Percentiles rank a stretch among this genome's conserved stretches.
These are phyloP conservation scores for Fragilariopsis cylindrus DNA, from an alignment of 108 stramenopile species.

Conservation along the genomic window DNA sequence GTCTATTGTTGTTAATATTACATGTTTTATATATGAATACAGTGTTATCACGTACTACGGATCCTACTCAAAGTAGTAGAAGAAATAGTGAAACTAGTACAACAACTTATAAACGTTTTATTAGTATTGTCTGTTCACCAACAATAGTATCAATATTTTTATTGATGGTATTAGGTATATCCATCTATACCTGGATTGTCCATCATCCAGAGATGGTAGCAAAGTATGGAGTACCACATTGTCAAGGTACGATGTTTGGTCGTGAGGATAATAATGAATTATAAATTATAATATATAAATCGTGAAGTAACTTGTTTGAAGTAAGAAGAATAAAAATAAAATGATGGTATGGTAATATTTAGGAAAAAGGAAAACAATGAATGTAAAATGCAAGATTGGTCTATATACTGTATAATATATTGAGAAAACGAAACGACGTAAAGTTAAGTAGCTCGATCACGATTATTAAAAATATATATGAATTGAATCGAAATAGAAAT, in stretches of 20 bases:
- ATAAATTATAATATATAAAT: too few species aligned
- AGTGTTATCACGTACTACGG: background rate
- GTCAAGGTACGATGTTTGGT: constrained; percentile 20
- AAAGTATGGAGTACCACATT: background rate
- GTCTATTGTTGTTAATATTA: background rate
- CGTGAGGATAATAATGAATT: background rate
- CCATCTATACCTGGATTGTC: constrained; percentile 11
- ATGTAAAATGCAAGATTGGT: too few species aligned
- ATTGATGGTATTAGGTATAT: background rate
- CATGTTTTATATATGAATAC: constrained; percentile 1
- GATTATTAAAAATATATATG: too few species aligned
- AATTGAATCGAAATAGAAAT: too few species aligned
- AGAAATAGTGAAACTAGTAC: background rate
- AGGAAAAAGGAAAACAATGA: too few species aligned
- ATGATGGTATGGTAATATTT: too few species aligned
- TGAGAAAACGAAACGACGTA: too few species aligned
- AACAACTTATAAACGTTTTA: background rate
- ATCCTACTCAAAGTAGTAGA: background rate
- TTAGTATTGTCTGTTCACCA: background rate
- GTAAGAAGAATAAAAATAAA: too few species aligned
- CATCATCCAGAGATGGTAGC: constrained; percentile 19
- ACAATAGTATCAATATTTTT: too few species aligned
- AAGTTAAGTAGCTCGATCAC: too few species aligned
- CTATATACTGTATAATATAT: too few species aligned
- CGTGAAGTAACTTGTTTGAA: too few species aligned